Evolutionary conservation across 2,329 filamentous ascomycete species (phyloP).

Genomic region (Fusarium pilosicola): DNA sequence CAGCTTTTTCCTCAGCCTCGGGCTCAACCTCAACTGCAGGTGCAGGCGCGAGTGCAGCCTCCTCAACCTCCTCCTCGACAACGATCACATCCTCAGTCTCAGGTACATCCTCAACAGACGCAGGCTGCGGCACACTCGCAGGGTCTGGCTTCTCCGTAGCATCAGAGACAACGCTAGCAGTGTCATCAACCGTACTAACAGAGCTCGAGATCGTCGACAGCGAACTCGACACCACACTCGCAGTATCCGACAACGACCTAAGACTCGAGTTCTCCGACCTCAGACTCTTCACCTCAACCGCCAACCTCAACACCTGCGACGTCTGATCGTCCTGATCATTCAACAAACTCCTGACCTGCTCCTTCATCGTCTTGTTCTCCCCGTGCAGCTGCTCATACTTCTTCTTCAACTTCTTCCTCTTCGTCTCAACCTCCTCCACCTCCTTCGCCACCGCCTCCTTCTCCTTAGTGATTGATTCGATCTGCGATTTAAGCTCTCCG

Average conservation of each 20-base stretch:
- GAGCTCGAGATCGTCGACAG: constrained; percentile 34
- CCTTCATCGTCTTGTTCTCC: constrained; percentile 31
- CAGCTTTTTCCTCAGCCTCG: not conserved
- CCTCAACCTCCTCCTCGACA: constrained; percentile 2
- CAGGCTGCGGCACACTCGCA: constrained; percentile 18
- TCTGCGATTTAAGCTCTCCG: constrained; percentile 36
- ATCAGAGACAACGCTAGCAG: constrained; percentile 30
- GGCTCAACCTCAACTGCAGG: not conserved
- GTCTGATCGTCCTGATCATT: constrained; percentile 39
- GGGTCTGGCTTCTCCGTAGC: constrained; percentile 39
- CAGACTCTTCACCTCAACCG: constrained; percentile 36
- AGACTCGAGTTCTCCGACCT: constrained; percentile 40
- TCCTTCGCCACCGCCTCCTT: constrained; percentile 38
- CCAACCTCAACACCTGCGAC: constrained; percentile 38
- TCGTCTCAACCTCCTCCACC: constrained; percentile 36
- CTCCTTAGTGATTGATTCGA: constrained; percentile 40
- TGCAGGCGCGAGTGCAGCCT: not conserved
- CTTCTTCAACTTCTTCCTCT: constrained; percentile 42
- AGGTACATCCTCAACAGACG: constrained; percentile 22
- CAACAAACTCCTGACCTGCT: constrained; percentile 34
- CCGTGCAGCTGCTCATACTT: constrained; percentile 31
- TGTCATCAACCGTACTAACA: constrained; percentile 21
- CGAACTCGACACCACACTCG: constrained; percentile 35
- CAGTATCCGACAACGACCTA: constrained; percentile 29
- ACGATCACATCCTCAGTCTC: constrained; percentile 19